Conservation (phyloP, 108 stramenopile species). For the Skeletonema tropicum region DNA sequence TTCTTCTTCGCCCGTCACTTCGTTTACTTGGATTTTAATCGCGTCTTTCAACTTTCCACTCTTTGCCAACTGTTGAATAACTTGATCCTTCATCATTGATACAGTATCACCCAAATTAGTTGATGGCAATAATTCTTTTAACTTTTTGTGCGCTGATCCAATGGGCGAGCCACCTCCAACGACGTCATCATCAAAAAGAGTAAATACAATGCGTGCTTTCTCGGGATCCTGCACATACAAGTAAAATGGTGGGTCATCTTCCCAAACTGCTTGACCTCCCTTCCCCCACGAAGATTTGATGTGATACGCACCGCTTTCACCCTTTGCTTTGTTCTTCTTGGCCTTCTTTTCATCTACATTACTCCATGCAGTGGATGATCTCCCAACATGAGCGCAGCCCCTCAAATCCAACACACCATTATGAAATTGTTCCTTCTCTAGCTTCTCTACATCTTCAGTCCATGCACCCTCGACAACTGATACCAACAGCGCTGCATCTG, state of each 20-base stretch:
- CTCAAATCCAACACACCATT: slow-evolving; percentile 72
- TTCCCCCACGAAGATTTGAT: slow-evolving; percentile 67
- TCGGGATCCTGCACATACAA: slow-evolving; percentile 81
- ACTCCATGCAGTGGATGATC: slow-evolving; percentile 75
- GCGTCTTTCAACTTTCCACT: slow-evolving; percentile 36
- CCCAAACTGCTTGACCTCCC: slow-evolving; percentile 74
- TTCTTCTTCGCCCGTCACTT: slow-evolving; percentile 44
- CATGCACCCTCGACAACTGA: slow-evolving; percentile 75
- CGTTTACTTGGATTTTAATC: slow-evolving; percentile 31
- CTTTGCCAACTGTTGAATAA: slow-evolving; percentile 46
- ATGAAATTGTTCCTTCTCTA: slow-evolving; percentile 79
- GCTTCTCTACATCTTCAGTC: slow-evolving; percentile 71
- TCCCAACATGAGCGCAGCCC: slow-evolving; percentile 82
- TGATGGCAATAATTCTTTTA: slow-evolving; percentile 59
- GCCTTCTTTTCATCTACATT: slow-evolving; percentile 72
- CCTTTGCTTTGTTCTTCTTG: slow-evolving; percentile 48
- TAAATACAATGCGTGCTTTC: slow-evolving; percentile 67
- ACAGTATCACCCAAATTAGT: slow-evolving; percentile 49
- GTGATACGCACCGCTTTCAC: slow-evolving; percentile 69
- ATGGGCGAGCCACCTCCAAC: slow-evolving; percentile 65
- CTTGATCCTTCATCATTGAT: slow-evolving; percentile 46
- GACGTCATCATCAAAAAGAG: slow-evolving; percentile 77
- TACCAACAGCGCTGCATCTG: slow-evolving; percentile 66
- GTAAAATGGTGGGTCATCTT: slow-evolving; percentile 76
- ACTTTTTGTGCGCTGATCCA: slow-evolving; percentile 58